A percentile compares a stretch with the other conserved stretches of the same genome.
Conservation (phyloP, 495 filamentous ascomycete species). For the Podospora pseudopauciseta region DNA sequence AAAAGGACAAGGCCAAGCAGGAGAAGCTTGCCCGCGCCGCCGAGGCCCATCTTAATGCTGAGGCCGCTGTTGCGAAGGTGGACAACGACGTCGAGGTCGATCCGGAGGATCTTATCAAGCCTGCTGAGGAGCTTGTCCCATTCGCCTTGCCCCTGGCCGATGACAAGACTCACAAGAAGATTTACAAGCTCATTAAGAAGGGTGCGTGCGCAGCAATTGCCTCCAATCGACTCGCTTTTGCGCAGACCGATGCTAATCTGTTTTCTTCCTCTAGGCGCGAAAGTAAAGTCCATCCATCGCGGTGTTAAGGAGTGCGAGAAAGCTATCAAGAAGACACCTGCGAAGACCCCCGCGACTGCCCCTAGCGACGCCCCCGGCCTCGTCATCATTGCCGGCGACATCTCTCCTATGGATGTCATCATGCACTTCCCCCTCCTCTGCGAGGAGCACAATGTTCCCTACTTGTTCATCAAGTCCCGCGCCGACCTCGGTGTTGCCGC, state of each 20-base stretch:
- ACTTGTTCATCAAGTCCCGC: conserved; percentile 82
- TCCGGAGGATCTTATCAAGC: conserved; percentile 38
- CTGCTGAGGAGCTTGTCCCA: conserved; percentile 76
- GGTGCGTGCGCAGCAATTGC: conserved; percentile 51
- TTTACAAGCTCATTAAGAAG: conserved; percentile 89
- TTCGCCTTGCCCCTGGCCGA: conserved; percentile 89
- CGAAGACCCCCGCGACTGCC: conserved; percentile 50
- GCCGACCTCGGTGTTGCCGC: conserved; percentile 89
- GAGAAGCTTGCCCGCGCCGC: conserved; percentile 42
- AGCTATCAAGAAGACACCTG: conserved; percentile 81
- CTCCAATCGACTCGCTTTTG: background rate
- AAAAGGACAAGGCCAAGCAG: conserved; percentile 56
- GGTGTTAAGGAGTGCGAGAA: conserved; percentile 99
- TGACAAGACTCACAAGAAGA: conserved; percentile 89
- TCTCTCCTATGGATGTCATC: conserved; percentile 96
- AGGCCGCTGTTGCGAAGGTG: conserved; percentile 24
- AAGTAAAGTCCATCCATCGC: conserved; percentile 88
- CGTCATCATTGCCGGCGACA: conserved; percentile 91
- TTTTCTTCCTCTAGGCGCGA: conserved; percentile 60
- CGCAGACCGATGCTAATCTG: conserved; percentile 5
- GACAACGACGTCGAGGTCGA: conserved; percentile 26
- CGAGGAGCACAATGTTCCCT: conserved; percentile 94
- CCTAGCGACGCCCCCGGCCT: conserved; percentile 60
- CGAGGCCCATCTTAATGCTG: conserved; percentile 33
- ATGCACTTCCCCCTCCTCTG: conserved; percentile 95